Conservation (phyloP, 352 stramenopile species). For the Pelagophyceae sp. region DNA sequence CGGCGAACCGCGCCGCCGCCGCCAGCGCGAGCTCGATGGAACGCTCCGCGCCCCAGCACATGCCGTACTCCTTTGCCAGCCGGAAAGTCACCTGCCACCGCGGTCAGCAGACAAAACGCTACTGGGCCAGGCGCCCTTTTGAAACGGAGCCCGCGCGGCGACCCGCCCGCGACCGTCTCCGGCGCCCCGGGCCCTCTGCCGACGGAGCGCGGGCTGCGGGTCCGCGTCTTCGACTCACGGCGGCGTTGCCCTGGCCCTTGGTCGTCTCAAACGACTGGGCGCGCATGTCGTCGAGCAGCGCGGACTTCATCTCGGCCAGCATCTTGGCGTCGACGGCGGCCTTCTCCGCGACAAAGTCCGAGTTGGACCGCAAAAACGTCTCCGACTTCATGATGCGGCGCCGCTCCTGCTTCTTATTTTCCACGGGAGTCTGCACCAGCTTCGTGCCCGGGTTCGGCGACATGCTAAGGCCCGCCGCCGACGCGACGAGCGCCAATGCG, state of each 20-base stretch:
- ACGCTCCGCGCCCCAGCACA: conserved; percentile 71
- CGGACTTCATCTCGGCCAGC: conserved; percentile 53
- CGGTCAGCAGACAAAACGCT: background rate
- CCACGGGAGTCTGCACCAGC: conserved; percentile 1
- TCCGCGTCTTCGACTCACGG: conserved; percentile 53
- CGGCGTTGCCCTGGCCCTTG: conserved; percentile 50
- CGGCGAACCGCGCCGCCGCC: conserved; percentile 57
- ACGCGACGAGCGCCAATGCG: no score
- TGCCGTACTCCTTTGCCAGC: conserved; percentile 57
- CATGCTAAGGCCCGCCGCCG: no score
- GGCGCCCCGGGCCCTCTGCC: background rate
- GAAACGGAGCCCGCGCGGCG: background rate
- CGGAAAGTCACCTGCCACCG: conserved; percentile 33
- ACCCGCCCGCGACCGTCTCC: background rate
- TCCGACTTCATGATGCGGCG: conserved; percentile 53
- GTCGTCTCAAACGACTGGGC: conserved; percentile 34
- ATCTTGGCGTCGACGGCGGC: conserved; percentile 51
- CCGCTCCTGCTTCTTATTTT: conserved; percentile 51
- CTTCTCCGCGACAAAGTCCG: conserved; percentile 58
- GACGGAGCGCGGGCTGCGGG: background rate
- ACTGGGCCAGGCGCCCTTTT: background rate
- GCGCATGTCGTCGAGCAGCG: conserved; percentile 52
- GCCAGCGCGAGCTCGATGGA: conserved; percentile 57
- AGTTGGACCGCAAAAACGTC: conserved; percentile 45
- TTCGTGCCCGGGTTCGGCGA: background rate